Evolutionary conservation across 2,329 filamentous ascomycete genomes (phyloP).

Genomic region (Camptophora hylomeconis): DNA sequence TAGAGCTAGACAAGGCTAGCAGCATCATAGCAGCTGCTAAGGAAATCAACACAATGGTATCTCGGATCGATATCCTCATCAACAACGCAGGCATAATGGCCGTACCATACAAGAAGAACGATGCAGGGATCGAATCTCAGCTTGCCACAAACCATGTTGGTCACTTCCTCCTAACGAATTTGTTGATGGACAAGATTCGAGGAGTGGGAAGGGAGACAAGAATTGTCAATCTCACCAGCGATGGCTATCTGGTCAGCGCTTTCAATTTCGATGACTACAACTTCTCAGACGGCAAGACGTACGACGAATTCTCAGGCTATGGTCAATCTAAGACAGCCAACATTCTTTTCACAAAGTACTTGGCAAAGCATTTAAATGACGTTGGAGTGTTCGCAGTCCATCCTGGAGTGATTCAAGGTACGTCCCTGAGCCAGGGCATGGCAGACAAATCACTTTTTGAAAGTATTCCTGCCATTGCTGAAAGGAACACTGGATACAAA

Average conservation of each 20-base stretch:
- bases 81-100: conserved; percentile 25
- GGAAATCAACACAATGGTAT: conserved; percentile 11
- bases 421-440: background rate
- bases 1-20: conserved; percentile 12
- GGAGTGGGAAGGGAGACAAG: conserved; percentile 10
- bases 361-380: conserved; percentile 20
- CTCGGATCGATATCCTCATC: conserved; percentile 21
- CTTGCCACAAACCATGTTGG: conserved; percentile 25
- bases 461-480: conserved; percentile 5
- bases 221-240: conserved; percentile 34
- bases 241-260: conserved; percentile 30
- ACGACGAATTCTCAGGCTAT: conserved; percentile 29
- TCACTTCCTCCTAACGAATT: conserved; percentile 23
- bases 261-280: conserved; percentile 21
- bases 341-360: conserved; percentile 28
- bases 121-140: conserved; percentile 22
- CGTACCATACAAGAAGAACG: conserved; percentile 14
- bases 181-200: conserved; percentile 18
- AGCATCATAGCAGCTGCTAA: conserved; percentile 17
- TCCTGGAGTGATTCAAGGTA: conserved; percentile 21
- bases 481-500: conserved; percentile 10
- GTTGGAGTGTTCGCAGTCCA: conserved; percentile 28
- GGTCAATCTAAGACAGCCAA: conserved; percentile 37
- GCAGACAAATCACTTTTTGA: conserved; percentile 3
- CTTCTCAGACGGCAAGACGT: conserved; percentile 15